phyloP scores from a whole-genome alignment of 176 grass and related monocot species.

The Cenchrus purpureus region DNA sequence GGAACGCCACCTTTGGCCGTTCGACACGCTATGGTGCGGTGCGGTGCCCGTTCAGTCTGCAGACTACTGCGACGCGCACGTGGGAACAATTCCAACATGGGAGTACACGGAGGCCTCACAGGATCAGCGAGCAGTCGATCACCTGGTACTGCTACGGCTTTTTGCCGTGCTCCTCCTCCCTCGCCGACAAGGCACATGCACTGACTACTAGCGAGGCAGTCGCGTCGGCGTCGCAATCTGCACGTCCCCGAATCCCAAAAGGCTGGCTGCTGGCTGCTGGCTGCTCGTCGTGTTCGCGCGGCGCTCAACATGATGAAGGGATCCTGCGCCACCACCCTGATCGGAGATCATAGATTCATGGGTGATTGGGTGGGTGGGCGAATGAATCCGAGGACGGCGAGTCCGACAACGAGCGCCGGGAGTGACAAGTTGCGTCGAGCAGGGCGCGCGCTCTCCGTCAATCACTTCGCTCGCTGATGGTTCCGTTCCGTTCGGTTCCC shows the following conservation, averaged over 20 bases:
- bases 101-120: not conserved
- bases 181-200: not conserved
- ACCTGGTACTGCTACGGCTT: not conserved
- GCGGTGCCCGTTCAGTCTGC: no score
- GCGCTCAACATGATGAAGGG: not conserved
- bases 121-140: not conserved
- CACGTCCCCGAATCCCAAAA: not conserved
- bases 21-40: no score
- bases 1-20: no score
- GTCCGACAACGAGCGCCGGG: not conserved
- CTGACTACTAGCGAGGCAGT: no score
- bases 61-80: not conserved
- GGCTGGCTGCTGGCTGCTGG: not conserved
- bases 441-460: not conserved
- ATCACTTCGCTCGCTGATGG: not conserved
- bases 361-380: no score
- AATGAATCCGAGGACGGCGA: slow-evolving; percentile 42
- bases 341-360: no score
- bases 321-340: not conserved
- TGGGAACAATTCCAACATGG: not conserved
- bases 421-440: slow-evolving; percentile 34
- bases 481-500: no score
- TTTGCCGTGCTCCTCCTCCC: no score
- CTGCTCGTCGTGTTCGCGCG: not conserved
- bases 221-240: not conserved